Base-by-base conservation (phyloP, 2,329 filamentous ascomycete genomes). In the Aureobasidium uvarum region DNA sequence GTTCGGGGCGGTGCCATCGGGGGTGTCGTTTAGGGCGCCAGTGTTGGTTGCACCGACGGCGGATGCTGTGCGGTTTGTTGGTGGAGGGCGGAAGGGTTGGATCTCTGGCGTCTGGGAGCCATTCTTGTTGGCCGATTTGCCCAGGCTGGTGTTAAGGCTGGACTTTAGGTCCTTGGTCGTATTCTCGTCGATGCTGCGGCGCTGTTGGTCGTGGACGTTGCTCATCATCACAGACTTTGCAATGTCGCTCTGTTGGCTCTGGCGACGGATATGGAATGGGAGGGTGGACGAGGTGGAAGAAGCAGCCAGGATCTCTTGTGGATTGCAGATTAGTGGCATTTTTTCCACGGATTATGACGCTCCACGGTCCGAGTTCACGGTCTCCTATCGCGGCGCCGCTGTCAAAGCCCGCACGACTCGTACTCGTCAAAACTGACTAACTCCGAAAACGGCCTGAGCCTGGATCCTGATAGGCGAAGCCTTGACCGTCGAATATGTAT, bases 21-120 rank as follows among this genome's bases (percentile, higher is more conserved):
- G 86, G 67, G 86, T 89, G 75, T 89, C 86, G 70, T 82, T 85
- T 74, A 87, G 73, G 41, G 85, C 83, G 54, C 63, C 62, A n/a
- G 63, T 67, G 6, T 59, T 55, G 18, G 36, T 64, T 23, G 51
- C 55, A 23, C 39, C 38, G 38, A 56, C 50, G 43, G 25, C 31
- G 45, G 62, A 58, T n/a, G 56, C 50, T 58, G 39, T 63, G 48
- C 55, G 41, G 58, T 36, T 54, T 31, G 65, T 54, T 18, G 48
- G 64, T n/a, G 20, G 46, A 41, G 60, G 60, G 48, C 60, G 60
- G 38, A 63, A 43, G 31, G 60, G 25, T 38, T 63, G 60, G 28
- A 43, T 11, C 16, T 52, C 31, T 23, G 46, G 46, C 7, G 46
- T 48, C 6, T 41, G 46, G 18, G 60, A 31, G 41, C 58, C 58